Conservation (phyloP, 768 basidiomycete genomes). For the Pleurotus giganteus region DNA sequence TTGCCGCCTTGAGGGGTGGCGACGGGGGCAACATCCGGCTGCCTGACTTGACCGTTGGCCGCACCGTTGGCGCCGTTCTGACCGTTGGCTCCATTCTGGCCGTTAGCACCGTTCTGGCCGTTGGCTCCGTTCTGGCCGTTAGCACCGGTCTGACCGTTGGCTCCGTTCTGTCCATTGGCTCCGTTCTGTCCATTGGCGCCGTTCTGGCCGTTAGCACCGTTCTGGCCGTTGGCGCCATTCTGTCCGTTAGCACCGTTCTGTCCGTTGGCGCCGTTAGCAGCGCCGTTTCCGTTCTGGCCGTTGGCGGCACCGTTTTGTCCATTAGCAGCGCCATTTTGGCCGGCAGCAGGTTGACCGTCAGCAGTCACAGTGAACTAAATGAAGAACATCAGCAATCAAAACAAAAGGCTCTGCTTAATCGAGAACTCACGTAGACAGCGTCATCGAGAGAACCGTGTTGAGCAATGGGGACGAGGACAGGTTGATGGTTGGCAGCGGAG, state of each 20-base stretch:
- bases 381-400: not conserved
- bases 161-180: constrained; percentile 1
- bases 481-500: constrained; percentile 46
- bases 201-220: not conserved
- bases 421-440: constrained; percentile 27
- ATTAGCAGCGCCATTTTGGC: constrained; percentile 9
- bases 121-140: constrained; percentile 2
- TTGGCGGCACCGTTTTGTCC: constrained; percentile 14
- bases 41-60: not conserved
- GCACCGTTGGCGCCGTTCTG: not conserved
- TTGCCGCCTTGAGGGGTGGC: not conserved
- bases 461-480: constrained; percentile 32
- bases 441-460: constrained; percentile 42
- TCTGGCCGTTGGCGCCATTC: constrained; percentile 16
- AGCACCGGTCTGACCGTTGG: not conserved
- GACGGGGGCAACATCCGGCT: not conserved
- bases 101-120: not conserved
- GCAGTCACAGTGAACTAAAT: constrained; percentile 22
- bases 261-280: constrained; percentile 22
- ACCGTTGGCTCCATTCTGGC: not conserved
- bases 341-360: constrained; percentile 11
- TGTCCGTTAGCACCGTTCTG: constrained; percentile 27
- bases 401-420: not conserved
- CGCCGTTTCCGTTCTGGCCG: constrained; percentile 21
- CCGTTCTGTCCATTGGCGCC: constrained; percentile 1